Evolutionary conservation across 1,284 basidiomycete species (phyloP), one percentile per base, ranked within the genome.

Genomic region (Trichosporon sp.): DNA sequence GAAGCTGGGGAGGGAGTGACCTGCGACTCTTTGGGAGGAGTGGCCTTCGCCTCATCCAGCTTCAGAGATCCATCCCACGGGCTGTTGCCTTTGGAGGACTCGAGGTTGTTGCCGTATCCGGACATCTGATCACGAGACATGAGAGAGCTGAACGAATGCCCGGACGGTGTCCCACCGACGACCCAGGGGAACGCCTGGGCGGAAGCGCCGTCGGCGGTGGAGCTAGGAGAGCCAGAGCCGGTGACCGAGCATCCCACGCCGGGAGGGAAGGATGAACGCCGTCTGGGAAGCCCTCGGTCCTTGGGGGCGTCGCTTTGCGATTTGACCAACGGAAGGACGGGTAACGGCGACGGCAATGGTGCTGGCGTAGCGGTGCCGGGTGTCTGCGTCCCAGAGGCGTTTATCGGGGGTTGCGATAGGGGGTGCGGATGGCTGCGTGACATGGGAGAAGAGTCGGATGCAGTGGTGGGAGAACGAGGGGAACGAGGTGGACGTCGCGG

Each of bases 241-340:
- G 67, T 56, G 9, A 73, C 71, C 32, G 64, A 67, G 12, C 74
- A 74, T 2, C 71, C 70, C 1, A 66, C 71, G 1, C 72, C 70
- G 8, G 78, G 77, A 6, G 78, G 78, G 64, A 73, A 78, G 7
- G 78, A 78, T 6, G 77, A 78, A 1, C 69, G 71, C 5, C 71
- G 60, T 5, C 64, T 64, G 32, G 44, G 67, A 18, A 78, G 68
- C 0, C 63, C 32, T 18, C 56, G 56, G 6, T 60, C 56, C 29
- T 9, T 31, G 56, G 56, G 27, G n/a, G 56, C 27, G 56, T 60
- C 29, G 27, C 18, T 15, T 32, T 60, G 56, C 27, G 56, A 60
- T n/a, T 60, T 60, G 56, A 60, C 15, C n/a, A 72, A 68, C 13
- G 70, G n/a, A 18, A 72, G 63, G 34, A 70, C 44, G 2, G 69